Conservation (phyloP, 2,329 filamentous ascomycete species). For the Stemphylium beticola region DNA sequence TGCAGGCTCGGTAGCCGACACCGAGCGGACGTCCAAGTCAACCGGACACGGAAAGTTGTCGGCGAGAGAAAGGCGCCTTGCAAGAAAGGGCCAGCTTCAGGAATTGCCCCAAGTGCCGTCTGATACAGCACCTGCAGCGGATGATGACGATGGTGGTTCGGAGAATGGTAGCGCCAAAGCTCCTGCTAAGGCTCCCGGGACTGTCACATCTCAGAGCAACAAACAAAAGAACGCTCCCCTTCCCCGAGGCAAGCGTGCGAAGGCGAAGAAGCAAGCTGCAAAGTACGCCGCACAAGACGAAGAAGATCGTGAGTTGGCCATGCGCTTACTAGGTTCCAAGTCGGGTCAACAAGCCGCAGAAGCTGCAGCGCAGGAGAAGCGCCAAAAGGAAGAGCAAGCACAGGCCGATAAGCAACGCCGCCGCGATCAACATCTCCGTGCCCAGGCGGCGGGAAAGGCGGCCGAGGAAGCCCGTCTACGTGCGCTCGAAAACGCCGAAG, state of each 20-base stretch:
- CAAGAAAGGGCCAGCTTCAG: slow-evolving; percentile 46
- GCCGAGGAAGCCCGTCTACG: slow-evolving; percentile 72
- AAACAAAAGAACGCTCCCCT: slow-evolving; percentile 40
- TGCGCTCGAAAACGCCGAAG: slow-evolving; percentile 40
- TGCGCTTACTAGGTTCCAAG: slow-evolving; percentile 82
- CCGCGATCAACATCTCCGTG: slow-evolving; percentile 77
- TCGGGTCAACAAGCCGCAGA: slow-evolving; percentile 73
- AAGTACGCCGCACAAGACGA: slow-evolving; percentile 97
- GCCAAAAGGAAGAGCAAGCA: slow-evolving; percentile 72
- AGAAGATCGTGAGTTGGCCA: slow-evolving; percentile 83
- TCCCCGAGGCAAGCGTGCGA: slow-evolving; percentile 76
- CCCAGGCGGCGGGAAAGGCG: slow-evolving; percentile 76
- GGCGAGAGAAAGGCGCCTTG: slow-evolving; percentile 46
- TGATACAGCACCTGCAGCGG: slow-evolving; percentile 17
- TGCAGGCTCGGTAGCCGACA: slow-evolving; percentile 36
- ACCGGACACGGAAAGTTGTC: slow-evolving; percentile 45
- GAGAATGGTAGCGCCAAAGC: slow-evolving; percentile 23
- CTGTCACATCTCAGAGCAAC: slow-evolving; percentile 36
- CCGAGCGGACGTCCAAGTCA: slow-evolving; percentile 31
- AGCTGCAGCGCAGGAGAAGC: slow-evolving; percentile 65
- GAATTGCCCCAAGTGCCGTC: slow-evolving; percentile 18
- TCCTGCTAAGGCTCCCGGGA: slow-evolving; percentile 29
- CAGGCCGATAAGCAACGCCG: slow-evolving; percentile 76
- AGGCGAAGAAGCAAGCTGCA: slow-evolving; percentile 83
- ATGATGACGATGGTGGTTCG: slow-evolving; percentile 42